Evolutionary conservation across 352 stramenopile genomes (phyloP).

Genomic region (Thalassiosira mediterranea): DNA sequence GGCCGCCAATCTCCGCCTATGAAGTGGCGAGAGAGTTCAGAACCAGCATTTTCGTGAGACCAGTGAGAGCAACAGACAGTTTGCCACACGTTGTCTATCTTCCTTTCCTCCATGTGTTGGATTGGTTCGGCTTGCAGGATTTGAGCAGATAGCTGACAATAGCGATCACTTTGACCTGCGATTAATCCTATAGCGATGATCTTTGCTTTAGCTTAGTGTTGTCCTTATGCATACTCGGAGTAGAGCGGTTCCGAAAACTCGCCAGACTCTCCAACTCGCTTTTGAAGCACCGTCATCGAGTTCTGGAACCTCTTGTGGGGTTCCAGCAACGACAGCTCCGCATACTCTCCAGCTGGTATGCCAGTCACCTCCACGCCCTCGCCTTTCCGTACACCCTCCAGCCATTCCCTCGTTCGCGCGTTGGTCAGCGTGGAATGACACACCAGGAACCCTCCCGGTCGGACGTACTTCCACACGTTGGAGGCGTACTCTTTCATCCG

Average conservation of each 20-base stretch:
- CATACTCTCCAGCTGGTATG: slow-evolving; percentile 62
- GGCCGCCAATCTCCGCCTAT: too few species aligned
- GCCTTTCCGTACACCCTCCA: slow-evolving; percentile 62
- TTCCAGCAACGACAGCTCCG: slow-evolving; percentile 78
- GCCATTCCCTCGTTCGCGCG: slow-evolving; percentile 64
- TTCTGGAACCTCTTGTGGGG: slow-evolving; percentile 83
- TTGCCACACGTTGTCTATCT: too few species aligned
- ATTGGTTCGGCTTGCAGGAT: too few species aligned
- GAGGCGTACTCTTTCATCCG: slow-evolving; percentile 71
- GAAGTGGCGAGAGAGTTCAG: too few species aligned
- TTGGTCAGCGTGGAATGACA: slow-evolving; percentile 83
- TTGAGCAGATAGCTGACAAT: too few species aligned
- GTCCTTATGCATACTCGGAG: slow-evolving; percentile 71
- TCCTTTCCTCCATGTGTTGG: too few species aligned
- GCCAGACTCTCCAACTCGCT: too few species aligned
- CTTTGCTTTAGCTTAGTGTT: too few species aligned
- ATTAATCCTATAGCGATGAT: too few species aligned
- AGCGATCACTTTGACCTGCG: too few species aligned
- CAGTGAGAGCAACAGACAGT: too few species aligned
- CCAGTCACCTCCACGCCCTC: slow-evolving; percentile 56
- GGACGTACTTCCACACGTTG: slow-evolving; percentile 61
- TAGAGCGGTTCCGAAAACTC: slow-evolving; percentile 72
- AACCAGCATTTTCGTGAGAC: too few species aligned
- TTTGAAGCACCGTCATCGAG: slow-evolving; percentile 77
- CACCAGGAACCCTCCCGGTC: slow-evolving; percentile 74